Evolutionary conservation across 352 stramenopile species (phyloP).

Genomic region (Peronospora belbahrii): DNA sequence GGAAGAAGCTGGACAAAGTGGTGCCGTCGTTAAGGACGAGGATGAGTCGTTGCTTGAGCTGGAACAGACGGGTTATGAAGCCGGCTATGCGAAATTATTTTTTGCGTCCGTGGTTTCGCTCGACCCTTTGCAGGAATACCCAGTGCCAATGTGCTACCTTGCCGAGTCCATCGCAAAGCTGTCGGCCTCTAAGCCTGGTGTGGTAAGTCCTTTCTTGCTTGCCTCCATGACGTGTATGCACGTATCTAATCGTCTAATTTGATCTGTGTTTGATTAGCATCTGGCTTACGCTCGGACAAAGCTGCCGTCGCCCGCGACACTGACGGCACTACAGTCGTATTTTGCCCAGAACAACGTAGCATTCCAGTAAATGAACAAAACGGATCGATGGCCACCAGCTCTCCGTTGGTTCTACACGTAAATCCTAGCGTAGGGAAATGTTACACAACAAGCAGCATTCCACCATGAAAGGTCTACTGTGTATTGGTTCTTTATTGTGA

Average conservation of each 20-base stretch:
- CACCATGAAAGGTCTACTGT: conserved; percentile 9
- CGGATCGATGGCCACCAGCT: conserved; percentile 11
- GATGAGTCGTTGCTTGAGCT: conserved; percentile 78
- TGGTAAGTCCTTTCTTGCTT: conserved; percentile 35
- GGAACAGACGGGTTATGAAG: conserved; percentile 88
- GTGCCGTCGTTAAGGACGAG: conserved; percentile 49
- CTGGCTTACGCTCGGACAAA: conserved; percentile 40
- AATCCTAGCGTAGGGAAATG: conserved; percentile 13
- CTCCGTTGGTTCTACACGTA: conserved; percentile 4
- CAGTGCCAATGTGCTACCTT: conserved; percentile 47
- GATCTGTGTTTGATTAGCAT: conserved; percentile 32
- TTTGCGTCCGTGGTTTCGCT: conserved; percentile 82
- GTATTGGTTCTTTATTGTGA: conserved; percentile 19
- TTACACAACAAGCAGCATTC: conserved; percentile 18
- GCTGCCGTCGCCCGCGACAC: conserved; percentile 24
- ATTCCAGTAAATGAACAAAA: conserved; percentile 45
- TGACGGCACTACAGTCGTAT: conserved; percentile 41
- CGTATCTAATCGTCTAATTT: conserved; percentile 15
- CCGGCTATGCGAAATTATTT: conserved; percentile 90
- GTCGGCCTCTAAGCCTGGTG: conserved; percentile 50
- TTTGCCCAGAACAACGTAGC: conserved; percentile 58
- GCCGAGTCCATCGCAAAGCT: conserved; percentile 59
- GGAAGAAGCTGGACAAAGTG: conserved; percentile 57
- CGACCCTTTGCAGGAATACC: conserved; percentile 85
- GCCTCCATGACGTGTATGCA: background rate